Evolutionary conservation across 192 early-diverging fungal species (phyloP).

Genomic region (Rhizophagus prolifer): DNA sequence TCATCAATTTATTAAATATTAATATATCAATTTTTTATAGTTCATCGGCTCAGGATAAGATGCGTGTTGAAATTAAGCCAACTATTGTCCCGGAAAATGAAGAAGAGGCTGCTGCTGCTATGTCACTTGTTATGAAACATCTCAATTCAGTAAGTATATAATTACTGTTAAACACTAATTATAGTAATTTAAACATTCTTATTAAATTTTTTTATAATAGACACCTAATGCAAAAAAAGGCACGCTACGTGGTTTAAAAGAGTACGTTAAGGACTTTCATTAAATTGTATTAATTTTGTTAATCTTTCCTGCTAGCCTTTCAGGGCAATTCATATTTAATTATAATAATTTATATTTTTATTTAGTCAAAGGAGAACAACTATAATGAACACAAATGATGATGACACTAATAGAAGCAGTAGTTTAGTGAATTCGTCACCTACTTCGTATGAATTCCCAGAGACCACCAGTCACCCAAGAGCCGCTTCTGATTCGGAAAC

Average conservation of each 20-base stretch:
- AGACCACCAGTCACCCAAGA: neutral
- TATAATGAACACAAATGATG: neutral
- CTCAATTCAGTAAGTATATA: conserved; percentile 34
- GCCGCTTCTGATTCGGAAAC: neutral
- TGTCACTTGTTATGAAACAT: conserved; percentile 36
- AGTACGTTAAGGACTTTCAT: conserved; percentile 30
- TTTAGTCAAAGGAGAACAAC: conserved; percentile 1
- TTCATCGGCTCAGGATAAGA: conserved; percentile 24
- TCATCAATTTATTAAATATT: neutral
- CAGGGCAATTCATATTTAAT: too few species aligned
- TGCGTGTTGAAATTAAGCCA: conserved; percentile 45
- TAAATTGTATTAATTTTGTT: neutral
- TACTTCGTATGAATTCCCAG: conserved; percentile 4
- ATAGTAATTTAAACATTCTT: neutral
- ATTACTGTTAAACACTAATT: neutral
- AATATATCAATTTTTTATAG: neutral
- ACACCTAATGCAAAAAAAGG: conserved; percentile 18
- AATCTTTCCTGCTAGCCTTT: too few species aligned
- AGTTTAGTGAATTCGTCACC: neutral
- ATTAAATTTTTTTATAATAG: conserved; percentile 13
- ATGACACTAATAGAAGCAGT: neutral
- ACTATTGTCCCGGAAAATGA: conserved; percentile 32
- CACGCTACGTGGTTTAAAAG: conserved; percentile 39
- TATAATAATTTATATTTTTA: neutral
- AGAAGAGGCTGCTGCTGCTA: conserved; percentile 29